A percentile compares a stretch with the other conserved stretches of the same genome.
Evolutionary conservation across 257 asterid species (phyloP).

Genomic region (Galeopsis tetrahit): DNA sequence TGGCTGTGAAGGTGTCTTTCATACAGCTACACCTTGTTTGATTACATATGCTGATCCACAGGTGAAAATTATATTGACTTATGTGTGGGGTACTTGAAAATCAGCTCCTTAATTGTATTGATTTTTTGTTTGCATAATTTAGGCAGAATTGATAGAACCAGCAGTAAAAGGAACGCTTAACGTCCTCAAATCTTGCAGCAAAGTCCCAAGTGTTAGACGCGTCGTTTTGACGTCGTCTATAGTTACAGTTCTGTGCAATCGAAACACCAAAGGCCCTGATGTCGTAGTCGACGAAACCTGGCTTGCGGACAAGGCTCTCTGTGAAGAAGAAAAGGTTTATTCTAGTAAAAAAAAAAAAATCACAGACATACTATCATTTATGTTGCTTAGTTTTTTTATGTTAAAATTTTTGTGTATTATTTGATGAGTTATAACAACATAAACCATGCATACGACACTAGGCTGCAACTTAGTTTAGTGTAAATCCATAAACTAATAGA

Average conservation of each 20-base stretch:
- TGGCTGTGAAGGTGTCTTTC: constrained; percentile 37
- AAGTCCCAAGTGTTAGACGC: constrained; percentile 41
- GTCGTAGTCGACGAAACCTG: constrained; percentile 55
- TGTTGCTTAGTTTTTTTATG: too few relatives aligned
- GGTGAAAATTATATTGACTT: neutral
- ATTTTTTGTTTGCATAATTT: neutral
- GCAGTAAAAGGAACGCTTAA: constrained; percentile 40
- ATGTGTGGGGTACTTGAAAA: too few relatives aligned
- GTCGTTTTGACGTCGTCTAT: constrained; percentile 53
- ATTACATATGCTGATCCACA: constrained; percentile 16
- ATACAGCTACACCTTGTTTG: constrained; percentile 31
- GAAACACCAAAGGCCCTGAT: constrained; percentile 30
- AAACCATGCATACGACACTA: too few relatives aligned
- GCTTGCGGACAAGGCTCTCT: constrained; percentile 47
- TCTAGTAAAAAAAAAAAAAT: neutral
- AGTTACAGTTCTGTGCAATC: constrained; percentile 38
- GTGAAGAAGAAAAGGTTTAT: constrained; percentile 49
- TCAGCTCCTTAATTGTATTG: too few relatives aligned
- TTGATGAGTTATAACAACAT: too few relatives aligned
- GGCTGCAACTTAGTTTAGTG: too few relatives aligned
- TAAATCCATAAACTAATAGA: neutral
- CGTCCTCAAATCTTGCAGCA: constrained; percentile 48
- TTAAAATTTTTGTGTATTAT: too few relatives aligned
- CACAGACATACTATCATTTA: too few relatives aligned
- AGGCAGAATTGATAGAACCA: constrained; percentile 47